A percentile compares a stretch with the other conserved stretches of the same genome.
Evolutionary conservation across 108 stramenopile species (phyloP).

Genomic region (Conticribra guillardii): DNA sequence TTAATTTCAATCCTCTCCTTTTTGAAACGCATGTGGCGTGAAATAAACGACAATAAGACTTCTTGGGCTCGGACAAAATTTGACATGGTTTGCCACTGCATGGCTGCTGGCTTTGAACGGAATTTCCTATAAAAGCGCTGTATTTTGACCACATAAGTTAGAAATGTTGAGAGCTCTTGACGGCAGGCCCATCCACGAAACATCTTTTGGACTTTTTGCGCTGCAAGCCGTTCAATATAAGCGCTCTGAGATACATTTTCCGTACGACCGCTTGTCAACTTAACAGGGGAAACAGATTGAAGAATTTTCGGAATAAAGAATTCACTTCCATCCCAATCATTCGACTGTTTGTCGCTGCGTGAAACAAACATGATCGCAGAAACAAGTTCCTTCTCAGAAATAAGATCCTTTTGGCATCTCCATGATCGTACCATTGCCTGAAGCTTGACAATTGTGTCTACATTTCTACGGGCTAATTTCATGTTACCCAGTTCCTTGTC

Average conservation of each 20-base stretch:
- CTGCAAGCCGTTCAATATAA: not conserved
- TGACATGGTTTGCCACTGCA: too few species aligned
- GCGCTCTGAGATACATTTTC: not conserved
- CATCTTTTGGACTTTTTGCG: constrained; percentile 13
- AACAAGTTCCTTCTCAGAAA: constrained; percentile 5
- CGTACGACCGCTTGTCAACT: too few species aligned
- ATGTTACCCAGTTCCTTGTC: not conserved
- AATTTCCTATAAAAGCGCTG: too few species aligned
- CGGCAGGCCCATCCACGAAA: constrained; percentile 10
- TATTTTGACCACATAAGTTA: too few species aligned
- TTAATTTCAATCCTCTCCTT: too few species aligned
- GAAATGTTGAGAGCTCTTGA: not conserved
- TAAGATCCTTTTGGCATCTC: constrained; percentile 2
- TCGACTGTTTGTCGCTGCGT: too few species aligned
- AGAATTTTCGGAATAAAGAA: not conserved
- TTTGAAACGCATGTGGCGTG: too few species aligned
- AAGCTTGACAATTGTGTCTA: not conserved
- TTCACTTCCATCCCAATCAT: too few species aligned
- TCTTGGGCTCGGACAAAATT: too few species aligned
- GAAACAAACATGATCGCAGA: constrained; percentile 15
- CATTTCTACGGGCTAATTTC: not conserved
- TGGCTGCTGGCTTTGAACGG: too few species aligned
- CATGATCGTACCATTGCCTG: constrained; percentile 11
- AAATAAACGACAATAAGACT: too few species aligned
- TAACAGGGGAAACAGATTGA: constrained; percentile 1